phyloP scores from a whole-genome alignment of 495 filamentous ascomycete species.

The Aspergillus taichungensis region DNA sequence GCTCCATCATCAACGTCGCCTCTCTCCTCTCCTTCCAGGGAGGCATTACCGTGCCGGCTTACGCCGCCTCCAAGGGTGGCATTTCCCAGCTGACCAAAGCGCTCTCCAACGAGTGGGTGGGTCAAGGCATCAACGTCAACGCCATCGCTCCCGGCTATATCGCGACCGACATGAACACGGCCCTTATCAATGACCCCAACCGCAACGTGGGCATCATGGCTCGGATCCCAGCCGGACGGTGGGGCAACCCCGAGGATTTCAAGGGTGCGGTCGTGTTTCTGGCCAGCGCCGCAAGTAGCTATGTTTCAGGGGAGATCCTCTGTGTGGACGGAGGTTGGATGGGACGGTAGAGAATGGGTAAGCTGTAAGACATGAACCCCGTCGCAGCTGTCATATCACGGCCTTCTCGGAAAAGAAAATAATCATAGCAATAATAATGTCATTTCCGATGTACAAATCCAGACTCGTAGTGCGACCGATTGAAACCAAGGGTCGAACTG shows the following conservation, averaged over 20 bases:
- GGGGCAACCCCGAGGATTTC: slow-evolving; percentile 84
- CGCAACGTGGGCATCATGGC: slow-evolving; percentile 66
- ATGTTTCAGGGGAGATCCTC: slow-evolving; percentile 74
- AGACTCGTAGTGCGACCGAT: too few species aligned
- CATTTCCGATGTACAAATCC: too few species aligned
- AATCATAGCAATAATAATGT: too few species aligned
- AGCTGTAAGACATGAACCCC: too few species aligned
- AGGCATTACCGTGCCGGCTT: slow-evolving; percentile 82
- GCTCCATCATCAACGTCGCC: slow-evolving; percentile 80
- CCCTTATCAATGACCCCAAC: slow-evolving; percentile 62
- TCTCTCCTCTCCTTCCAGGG: slow-evolving; percentile 85
- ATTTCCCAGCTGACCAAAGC: slow-evolving; percentile 83
- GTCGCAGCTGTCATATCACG: too few species aligned
- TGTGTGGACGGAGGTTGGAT: slow-evolving; percentile 93
- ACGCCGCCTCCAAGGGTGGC: slow-evolving; percentile 82
- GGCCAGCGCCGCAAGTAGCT: slow-evolving; percentile 63
- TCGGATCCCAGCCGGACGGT: slow-evolving; percentile 77
- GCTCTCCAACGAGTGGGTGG: slow-evolving; percentile 79
- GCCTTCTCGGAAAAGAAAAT: too few species aligned
- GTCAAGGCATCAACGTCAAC: slow-evolving; percentile 70
- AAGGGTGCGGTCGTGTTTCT: slow-evolving; percentile 76
- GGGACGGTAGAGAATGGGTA: slow-evolving; percentile 51
- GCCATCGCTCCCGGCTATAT: slow-evolving; percentile 78
- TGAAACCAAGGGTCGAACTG: too few species aligned
- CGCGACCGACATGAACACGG: slow-evolving; percentile 86